A percentile compares a stretch with the other conserved stretches of the same genome.
phyloP scores from a whole-genome alignment of 148 eudicot genomes.

The Pouteria glomerata region DNA sequence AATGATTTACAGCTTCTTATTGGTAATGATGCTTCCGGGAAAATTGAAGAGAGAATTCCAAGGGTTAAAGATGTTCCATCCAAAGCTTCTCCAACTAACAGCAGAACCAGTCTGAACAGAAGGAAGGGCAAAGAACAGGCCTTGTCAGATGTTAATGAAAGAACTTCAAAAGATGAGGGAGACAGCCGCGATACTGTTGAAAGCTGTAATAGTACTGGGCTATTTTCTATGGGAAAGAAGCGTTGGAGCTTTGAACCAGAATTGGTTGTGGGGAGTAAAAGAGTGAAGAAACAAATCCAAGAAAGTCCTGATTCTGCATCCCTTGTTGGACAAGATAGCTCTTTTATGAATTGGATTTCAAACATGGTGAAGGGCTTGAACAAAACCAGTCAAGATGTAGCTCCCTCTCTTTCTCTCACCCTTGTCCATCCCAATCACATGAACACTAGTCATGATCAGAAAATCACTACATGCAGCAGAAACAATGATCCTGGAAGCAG shows the following conservation, averaged over 20 bases:
- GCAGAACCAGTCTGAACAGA: slow-evolving; percentile 10
- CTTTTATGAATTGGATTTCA: slow-evolving; percentile 71
- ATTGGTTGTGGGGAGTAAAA: slow-evolving; percentile 29
- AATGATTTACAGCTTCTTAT: slow-evolving; percentile 25
- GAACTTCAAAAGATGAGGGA: slow-evolving; percentile 25
- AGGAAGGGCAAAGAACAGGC: slow-evolving; percentile 43
- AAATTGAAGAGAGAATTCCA: slow-evolving; percentile 10
- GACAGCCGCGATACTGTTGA: slow-evolving; percentile 49
- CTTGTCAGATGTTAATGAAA: slow-evolving; percentile 19
- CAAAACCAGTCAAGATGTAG: slow-evolving; percentile 20
- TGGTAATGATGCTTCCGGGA: slow-evolving; percentile 7
- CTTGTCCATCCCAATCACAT: slow-evolving; percentile 12
- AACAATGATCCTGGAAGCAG: slow-evolving; percentile 8
- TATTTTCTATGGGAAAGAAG: slow-evolving; percentile 26
- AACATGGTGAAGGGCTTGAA: slow-evolving; percentile 54
- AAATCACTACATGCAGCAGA: slow-evolving; percentile 8
- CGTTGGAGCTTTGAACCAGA: slow-evolving; percentile 25
- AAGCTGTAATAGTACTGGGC: slow-evolving; percentile 47
- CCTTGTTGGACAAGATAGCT: slow-evolving; percentile 29
- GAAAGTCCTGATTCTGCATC: slow-evolving; percentile 26
- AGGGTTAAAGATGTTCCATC: slow-evolving; percentile 14
- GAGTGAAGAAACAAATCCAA: slow-evolving; percentile 30
- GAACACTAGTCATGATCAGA: slow-evolving; percentile 6
- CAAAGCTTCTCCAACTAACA: slow-evolving; percentile 22
- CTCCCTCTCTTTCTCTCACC: slow-evolving; percentile 29